These are phyloP conservation scores for Saksenaea oblongispora DNA, from an alignment of 371 early-diverging fungal genomes.

Conservation along the genomic window DNA sequence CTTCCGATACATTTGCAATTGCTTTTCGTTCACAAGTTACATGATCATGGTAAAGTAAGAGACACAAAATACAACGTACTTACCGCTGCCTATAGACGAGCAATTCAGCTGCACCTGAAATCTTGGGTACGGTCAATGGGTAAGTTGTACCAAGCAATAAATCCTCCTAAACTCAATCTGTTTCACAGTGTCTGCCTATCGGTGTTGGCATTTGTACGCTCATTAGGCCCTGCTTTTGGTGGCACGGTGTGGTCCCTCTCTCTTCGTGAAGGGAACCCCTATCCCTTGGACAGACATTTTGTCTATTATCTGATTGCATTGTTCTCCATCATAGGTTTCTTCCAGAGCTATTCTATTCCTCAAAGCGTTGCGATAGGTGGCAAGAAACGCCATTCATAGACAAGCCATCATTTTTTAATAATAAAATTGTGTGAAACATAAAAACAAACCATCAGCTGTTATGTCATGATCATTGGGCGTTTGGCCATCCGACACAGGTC, in stretches of 20 bases:
- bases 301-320: slow-evolving; percentile 54
- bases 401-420: neutral
- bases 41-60: slow-evolving; percentile 54
- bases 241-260: slow-evolving; percentile 70
- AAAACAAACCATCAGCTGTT: neutral
- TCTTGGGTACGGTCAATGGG: slow-evolving; percentile 74
- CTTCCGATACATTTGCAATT: slow-evolving; percentile 50
- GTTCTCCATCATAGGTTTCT: slow-evolving; percentile 31
- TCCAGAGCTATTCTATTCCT: slow-evolving; percentile 47
- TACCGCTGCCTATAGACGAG: too few species aligned
- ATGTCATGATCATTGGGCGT: neutral
- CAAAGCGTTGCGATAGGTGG: slow-evolving; percentile 20
- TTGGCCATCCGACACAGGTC: too few species aligned
- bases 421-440: neutral
- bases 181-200: slow-evolving; percentile 58
- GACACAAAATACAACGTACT: neutral
- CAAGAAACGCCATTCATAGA: slow-evolving; percentile 1
- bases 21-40: slow-evolving; percentile 60
- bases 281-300: slow-evolving; percentile 66
- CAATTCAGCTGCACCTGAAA: slow-evolving; percentile 56
- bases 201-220: slow-evolving; percentile 60
- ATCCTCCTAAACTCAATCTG: neutral
- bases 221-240: slow-evolving; percentile 63
- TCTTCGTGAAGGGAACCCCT: slow-evolving; percentile 49
- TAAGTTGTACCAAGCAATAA: slow-evolving; percentile 8